A percentile compares a stretch with the other conserved stretches of the same genome.
Evolutionary conservation across 1,284 basidiomycete species (phyloP).

Genomic region (Grifola frondosa): DNA sequence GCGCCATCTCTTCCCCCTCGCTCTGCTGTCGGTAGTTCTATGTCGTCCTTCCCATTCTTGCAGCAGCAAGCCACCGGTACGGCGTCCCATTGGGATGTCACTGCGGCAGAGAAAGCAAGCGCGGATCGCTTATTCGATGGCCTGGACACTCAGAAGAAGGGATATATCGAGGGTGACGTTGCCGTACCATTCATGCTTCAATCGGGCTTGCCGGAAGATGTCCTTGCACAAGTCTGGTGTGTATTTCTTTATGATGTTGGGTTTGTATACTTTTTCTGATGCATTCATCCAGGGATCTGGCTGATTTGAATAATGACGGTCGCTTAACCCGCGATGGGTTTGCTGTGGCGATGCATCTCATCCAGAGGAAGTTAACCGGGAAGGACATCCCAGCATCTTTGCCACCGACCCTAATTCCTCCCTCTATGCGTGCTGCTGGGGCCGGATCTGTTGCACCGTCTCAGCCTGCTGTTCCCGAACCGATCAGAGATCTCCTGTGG

Average conservation of each 20-base stretch:
- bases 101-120: conserved; percentile 76
- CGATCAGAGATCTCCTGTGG: conserved; percentile 49
- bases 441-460: conserved; percentile 30
- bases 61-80: conserved; percentile 23
- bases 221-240: conserved; percentile 90
- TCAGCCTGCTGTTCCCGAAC: conserved; percentile 36
- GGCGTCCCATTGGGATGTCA: conserved; percentile 78
- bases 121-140: conserved; percentile 84
- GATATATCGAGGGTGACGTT: conserved; percentile 89
- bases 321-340: conserved; percentile 90
- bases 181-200: conserved; percentile 97
- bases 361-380: conserved; percentile 87
- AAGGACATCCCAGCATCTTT: conserved; percentile 75
- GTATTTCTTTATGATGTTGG: conserved; percentile 26
- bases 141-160: conserved; percentile 76
- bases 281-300: conserved; percentile 77
- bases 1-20: conserved; percentile 48
- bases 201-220: conserved; percentile 82
- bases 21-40: conserved; percentile 33
- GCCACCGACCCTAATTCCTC: conserved; percentile 79
- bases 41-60: conserved; percentile 25
- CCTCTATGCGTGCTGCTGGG: conserved; percentile 58
- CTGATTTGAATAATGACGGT: conserved; percentile 90
- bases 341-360: conserved; percentile 95
- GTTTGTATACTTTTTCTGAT: conserved; percentile 4